phyloP scores from a whole-genome alignment of 2,329 filamentous ascomycete genomes.

The Fusarium sp. region DNA sequence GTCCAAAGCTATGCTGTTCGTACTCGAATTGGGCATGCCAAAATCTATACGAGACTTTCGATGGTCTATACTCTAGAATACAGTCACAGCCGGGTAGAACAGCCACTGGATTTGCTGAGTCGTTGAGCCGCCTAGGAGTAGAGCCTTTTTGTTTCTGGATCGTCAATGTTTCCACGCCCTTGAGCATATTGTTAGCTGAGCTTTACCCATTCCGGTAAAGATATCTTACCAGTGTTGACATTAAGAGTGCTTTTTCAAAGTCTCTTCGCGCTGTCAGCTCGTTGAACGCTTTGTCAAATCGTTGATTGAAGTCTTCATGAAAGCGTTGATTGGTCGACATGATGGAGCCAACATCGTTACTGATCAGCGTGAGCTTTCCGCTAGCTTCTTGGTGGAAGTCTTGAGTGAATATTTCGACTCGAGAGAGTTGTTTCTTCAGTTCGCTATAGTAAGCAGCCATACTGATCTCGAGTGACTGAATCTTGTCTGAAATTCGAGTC shows the following conservation, averaged over 20 bases:
- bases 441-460: accelerated
- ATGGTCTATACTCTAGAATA: background rate
- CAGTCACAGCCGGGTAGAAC: background rate
- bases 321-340: background rate
- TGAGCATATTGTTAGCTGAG: background rate
- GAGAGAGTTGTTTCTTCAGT: background rate
- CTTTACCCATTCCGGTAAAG: background rate
- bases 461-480: background rate
- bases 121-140: too few species aligned
- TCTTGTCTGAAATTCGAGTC: background rate
- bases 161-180: background rate
- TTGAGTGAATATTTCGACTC: accelerated
- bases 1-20: background rate
- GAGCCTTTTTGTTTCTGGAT: background rate
- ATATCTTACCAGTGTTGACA: background rate
- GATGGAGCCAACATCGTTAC: background rate
- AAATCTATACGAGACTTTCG: accelerated
- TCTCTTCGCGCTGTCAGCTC: background rate
- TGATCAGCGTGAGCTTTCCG: background rate
- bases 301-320: background rate
- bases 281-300: background rate
- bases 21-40: background rate
- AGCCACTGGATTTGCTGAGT: background rate
- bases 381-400: background rate
- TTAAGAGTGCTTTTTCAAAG: background rate